Evolutionary conservation across 495 filamentous ascomycete species (phyloP), one percentile per base, ranked within the genome.

Genomic region (Aspergillus coremiiformis): DNA sequence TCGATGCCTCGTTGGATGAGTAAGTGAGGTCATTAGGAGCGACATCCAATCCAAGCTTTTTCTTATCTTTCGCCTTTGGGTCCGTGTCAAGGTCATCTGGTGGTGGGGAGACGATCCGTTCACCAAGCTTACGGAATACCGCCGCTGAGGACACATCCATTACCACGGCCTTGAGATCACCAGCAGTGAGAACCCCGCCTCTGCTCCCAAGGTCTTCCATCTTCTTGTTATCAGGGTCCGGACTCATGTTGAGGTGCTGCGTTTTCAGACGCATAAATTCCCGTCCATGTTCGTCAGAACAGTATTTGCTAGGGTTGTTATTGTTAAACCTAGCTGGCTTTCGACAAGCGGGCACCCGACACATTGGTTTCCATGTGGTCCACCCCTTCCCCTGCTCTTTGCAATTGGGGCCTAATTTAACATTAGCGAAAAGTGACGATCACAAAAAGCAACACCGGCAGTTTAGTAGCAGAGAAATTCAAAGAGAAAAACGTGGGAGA

Each of bases 341-440:
- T 29, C 80, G 68, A 57, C 84, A 88, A 23, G 72, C 77, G 9
- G 68, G 49, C 21, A 81, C 65, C 21, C 84, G 75, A 55, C 84
- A 89, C 75, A 85, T 83, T 12, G 79, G 78, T 64, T 85, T 86
- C 81, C 80, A 89, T 8, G 78, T 80, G 12, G 85, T 87, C 47
- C 70, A 61, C 1, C 77, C 77, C 19, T 72, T 69, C 12, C 78
- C 80, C 2, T 68, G 60, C 12, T 70, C 65, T 47, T 69, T 68
- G 66, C 85, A 89, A 29, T 78, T 79, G 1, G 82, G 83, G 53
- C 77, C 76, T 79, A 47, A n/a, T 41, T 23, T 12, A 26, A 35
- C 6, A 37, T 60, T 42, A 60, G 51, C 42, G 20, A 35, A 35
- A 30, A 15, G 10, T 35, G 19, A 26, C 29, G n/a, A 21, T 24